These are phyloP conservation scores for Pythium angustatum DNA, from an alignment of 352 stramenopile genomes.

Conservation along the genomic window DNA sequence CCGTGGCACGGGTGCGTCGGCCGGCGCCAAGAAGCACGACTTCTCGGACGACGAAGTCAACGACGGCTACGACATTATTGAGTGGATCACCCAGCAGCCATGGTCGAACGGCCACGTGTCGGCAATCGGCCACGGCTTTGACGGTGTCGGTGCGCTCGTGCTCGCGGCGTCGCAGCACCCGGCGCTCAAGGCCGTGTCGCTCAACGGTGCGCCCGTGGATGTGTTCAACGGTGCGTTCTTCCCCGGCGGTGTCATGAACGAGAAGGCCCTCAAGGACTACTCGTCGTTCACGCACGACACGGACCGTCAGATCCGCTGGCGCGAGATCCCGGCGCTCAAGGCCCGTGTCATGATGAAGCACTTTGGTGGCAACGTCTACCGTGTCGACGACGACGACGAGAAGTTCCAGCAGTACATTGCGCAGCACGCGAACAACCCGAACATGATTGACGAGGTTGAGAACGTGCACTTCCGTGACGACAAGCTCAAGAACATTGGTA, in stretches of 20 bases:
- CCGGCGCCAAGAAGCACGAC: slow-evolving; percentile 64
- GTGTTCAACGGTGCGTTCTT: slow-evolving; percentile 74
- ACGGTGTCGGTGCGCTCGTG: slow-evolving; percentile 68
- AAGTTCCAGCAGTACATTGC: slow-evolving; percentile 68
- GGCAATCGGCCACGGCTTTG: slow-evolving; percentile 68
- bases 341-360: slow-evolving; percentile 82
- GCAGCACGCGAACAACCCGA: slow-evolving; percentile 63
- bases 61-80: slow-evolving; percentile 74
- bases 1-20: slow-evolving; percentile 73
- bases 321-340: slow-evolving; percentile 72
- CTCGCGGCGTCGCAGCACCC: slow-evolving; percentile 58
- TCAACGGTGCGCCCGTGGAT: slow-evolving; percentile 72
- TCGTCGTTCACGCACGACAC: slow-evolving; percentile 72
- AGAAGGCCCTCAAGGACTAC: slow-evolving; percentile 65
- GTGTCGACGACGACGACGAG: slow-evolving; percentile 65
- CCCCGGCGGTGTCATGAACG: slow-evolving; percentile 73
- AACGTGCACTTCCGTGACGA: slow-evolving; percentile 69
- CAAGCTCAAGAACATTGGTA: slow-evolving; percentile 43
- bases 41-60: slow-evolving; percentile 71
- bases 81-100: slow-evolving; percentile 77
- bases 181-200: slow-evolving; percentile 69
- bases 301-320: slow-evolving; percentile 77
- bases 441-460: slow-evolving; percentile 51
- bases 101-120: slow-evolving; percentile 83
- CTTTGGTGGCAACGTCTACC: slow-evolving; percentile 83